Percentiles rank a stretch among this genome's conserved stretches.
These are phyloP conservation scores for Coelastrella sp. DNA, from an alignment of 139 green algal genomes.

Conservation along the genomic window DNA sequence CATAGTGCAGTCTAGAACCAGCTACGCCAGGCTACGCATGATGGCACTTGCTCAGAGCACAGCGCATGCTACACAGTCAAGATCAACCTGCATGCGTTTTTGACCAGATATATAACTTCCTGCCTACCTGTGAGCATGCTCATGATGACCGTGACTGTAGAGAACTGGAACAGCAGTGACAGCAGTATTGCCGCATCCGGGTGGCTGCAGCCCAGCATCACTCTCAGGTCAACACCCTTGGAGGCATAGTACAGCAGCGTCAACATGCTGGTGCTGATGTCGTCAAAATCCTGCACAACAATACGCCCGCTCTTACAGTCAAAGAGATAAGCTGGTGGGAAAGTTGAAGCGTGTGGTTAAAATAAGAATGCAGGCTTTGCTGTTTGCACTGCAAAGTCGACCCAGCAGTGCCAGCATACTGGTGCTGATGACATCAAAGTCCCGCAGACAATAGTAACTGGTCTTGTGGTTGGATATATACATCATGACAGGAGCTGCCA, in stretches of 20 bases:
- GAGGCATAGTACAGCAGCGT: not conserved
- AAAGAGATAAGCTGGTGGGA: no score
- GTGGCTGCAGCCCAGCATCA: constrained; percentile 6
- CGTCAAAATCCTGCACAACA: not conserved
- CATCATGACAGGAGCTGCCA: no score
- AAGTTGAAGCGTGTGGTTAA: no score
- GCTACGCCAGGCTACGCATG: no score
- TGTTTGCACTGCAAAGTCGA: no score
- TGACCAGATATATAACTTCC: not conserved
- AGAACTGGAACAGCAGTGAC: constrained; percentile 44
- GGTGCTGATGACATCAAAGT: no score
- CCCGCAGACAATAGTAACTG: no score
- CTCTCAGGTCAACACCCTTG: not conserved
- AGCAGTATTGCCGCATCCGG: constrained; percentile 18
- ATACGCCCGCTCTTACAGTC: no score
- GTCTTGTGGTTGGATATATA: no score
- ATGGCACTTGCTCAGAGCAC: not conserved
- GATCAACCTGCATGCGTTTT: not conserved
- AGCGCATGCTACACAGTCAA: not conserved
- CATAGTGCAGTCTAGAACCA: no score
- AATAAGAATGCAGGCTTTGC: no score
- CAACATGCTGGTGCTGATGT: not conserved
- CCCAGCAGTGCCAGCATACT: no score
- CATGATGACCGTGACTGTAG: constrained; percentile 56
- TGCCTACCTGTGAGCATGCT: constrained; percentile 54